Base-by-base conservation (phyloP, 257 asterid genomes). In the Craterostigma plantagineum region DNA sequence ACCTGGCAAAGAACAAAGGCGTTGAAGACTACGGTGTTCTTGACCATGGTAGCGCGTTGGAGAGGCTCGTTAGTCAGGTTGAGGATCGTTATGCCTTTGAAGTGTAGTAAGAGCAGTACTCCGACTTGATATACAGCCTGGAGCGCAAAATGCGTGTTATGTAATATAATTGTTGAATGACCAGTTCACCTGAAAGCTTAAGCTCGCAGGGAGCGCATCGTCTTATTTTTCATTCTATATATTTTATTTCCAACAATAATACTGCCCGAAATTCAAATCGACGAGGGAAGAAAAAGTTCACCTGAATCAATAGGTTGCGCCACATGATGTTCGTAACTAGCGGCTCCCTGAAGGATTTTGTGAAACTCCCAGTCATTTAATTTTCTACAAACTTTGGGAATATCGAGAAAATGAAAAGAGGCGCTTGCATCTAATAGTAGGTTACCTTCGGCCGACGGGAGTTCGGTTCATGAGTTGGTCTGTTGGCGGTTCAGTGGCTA, bases 401-500 rank as follows among this genome's bases (percentile, higher is more conserved):
- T 8, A n/a, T 41, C 16, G 3, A 41, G 45, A 41, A 16, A 18
- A 43, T 30, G 13, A 15, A 37, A 33, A 14, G 38, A 23, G 6
- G 6, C 6, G 30, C 6, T 23, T 23, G n/a, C n/a, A n/a, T n/a
- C n/a, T 6, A 6, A 6, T 1, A 34, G 52, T 15, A 48, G n/a
- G 64, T 39, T 55, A 77, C 96, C 94, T 86, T 55, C 95, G 84
- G 38, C 93, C 98, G 55, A 90, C 95, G 35, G 98, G 98, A 53
- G 72, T 52, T 70, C 95, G 65, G 43, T 60, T 73, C 95, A 90
- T 90, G 37, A 82, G 91, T 54, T 71, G 78, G 56, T 79, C 91
- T 5, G 98, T 90, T 63, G 98, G 98, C 38, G 95, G 95, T 58
- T 90, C 98, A 10, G 98, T 90, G 49, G 98, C 98, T 77, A 90